phyloP scores from a whole-genome alignment of 192 early-diverging fungal species.

The Linnemannia hyalina region DNA sequence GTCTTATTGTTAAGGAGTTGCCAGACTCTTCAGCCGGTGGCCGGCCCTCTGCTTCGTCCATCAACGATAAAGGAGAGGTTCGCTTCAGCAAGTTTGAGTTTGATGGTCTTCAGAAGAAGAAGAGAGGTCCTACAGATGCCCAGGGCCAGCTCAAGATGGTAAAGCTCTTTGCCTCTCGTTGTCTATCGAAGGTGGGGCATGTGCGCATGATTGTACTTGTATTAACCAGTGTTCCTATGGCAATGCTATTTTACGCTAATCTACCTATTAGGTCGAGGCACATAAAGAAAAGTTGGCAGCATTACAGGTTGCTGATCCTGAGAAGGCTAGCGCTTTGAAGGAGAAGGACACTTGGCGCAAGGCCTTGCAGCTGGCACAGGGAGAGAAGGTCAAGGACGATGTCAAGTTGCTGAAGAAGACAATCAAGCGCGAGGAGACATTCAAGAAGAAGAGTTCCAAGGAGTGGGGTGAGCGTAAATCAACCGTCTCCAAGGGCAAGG shows the following conservation, averaged over 20 bases:
- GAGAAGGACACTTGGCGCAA: constrained; percentile 89
- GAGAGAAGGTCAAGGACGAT: constrained; percentile 95
- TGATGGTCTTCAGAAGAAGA: constrained; percentile 73
- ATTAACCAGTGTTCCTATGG: no score
- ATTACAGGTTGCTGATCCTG: constrained; percentile 72
- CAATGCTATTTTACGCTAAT: background rate
- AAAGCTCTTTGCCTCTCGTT: constrained; percentile 6
- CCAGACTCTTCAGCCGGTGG: constrained; percentile 28
- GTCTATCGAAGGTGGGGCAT: background rate
- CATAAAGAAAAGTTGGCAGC: constrained; percentile 84
- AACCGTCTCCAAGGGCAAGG: constrained; percentile 70
- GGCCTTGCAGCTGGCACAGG: constrained; percentile 82
- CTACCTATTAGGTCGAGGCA: constrained; percentile 63
- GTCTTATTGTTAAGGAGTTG: constrained; percentile 59
- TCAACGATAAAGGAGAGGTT: constrained; percentile 69
- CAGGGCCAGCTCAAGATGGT: constrained; percentile 74
- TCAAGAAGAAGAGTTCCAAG: constrained; percentile 86
- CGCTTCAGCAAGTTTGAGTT: constrained; percentile 79
- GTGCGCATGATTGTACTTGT: no score
- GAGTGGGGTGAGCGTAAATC: constrained; percentile 88
- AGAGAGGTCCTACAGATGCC: constrained; percentile 72
- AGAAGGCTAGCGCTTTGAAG: constrained; percentile 72
- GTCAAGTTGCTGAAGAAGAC: constrained; percentile 91
- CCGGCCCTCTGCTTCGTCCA: constrained; percentile 53
- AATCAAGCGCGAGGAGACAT: constrained; percentile 85